A percentile compares a stretch with the other conserved stretches of the same genome.
phyloP scores from a whole-genome alignment of 805 yeast species.

The Wickerhamomyces kurtzmanii region DNA sequence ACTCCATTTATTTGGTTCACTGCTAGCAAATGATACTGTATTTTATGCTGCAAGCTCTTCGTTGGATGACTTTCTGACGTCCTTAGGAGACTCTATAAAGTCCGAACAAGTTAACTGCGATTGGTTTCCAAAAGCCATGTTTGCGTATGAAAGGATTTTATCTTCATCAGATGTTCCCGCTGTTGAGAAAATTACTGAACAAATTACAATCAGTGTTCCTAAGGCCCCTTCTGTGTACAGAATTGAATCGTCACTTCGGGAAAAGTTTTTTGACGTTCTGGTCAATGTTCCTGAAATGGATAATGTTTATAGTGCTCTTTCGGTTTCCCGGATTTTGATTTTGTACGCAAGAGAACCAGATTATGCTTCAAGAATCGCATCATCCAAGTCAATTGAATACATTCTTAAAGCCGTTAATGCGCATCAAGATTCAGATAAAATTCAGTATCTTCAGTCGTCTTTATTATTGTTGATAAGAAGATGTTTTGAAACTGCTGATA shows the following conservation, averaged over 20 bases:
- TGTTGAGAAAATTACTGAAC: conserved; percentile 22
- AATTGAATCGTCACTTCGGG: conserved; percentile 13
- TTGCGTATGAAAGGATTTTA: conserved; percentile 44
- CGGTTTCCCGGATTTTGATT: conserved; percentile 44
- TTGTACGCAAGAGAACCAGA: conserved; percentile 38
- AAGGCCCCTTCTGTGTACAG: conserved; percentile 13
- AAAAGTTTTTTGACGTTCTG: conserved; percentile 32
- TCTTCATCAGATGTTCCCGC: conserved; percentile 41
- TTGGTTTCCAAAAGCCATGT: conserved; percentile 53
- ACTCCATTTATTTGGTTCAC: conserved; percentile 30
- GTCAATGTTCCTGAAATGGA: conserved; percentile 28
- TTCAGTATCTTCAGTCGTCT: conserved; percentile 33
- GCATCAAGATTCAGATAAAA: conserved; percentile 24
- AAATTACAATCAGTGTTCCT: conserved; percentile 10
- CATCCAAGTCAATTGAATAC: conserved; percentile 35
- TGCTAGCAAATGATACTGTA: conserved; percentile 28
- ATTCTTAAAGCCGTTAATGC: conserved; percentile 35
- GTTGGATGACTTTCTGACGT: conserved; percentile 24
- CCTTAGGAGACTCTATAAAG: conserved; percentile 25
- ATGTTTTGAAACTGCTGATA: conserved; percentile 53
- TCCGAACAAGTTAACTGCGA: conserved; percentile 29
- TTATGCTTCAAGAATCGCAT: conserved; percentile 28
- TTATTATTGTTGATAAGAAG: conserved; percentile 51
- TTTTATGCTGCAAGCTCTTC: conserved; percentile 23
- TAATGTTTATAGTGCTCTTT: conserved; percentile 36